Evolutionary conservation across 148 eudicot genomes (phyloP), one percentile per base, ranked within the genome.

Genomic region (Rhododendron vialii): DNA sequence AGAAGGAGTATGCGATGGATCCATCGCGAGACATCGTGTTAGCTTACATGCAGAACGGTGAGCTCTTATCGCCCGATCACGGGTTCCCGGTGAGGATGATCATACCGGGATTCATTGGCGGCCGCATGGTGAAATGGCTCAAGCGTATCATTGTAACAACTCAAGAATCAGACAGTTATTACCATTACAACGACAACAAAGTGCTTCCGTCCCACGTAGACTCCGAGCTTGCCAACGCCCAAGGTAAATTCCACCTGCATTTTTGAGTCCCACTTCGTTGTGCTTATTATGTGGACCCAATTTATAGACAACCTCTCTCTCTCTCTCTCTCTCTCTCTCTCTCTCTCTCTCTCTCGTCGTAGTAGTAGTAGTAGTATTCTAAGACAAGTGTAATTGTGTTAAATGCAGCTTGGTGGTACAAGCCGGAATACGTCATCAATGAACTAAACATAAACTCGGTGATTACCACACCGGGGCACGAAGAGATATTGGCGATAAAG

Each of bases 391-490:
- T 47, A 47, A 7, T 7, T 47, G 38, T 86, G 33, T 22, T 33
- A 10, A 67, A 67, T 84, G 92, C 93, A 96, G 98, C 95, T 15
- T 96, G 99, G 99, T 96, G 99, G 98, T 95, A 96, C 87, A 96
- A 94, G 89, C 95, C 95, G 6, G 98, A 95, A 89, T 85, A 92
- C 90, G 95, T 94, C n/a, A 95, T 96, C 81, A 96, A 95, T 84
- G 99, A 96, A 92, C 88, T 96, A n/a, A 96, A 96, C 82, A 92
- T 92, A 61, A 96, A 96, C 87, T 96, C 99, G n/a, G 99, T 93
- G 77, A 95, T 96, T 47, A 96, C 98, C 0, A 90, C 98, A 1
- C 99, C 99, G 0, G 90, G 94, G 53, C 99, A 96, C 76, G 94
- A 94, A 33, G 98, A 95, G 83, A 92, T 96, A 2, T 82, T 96